A percentile compares a stretch with the other conserved stretches of the same genome.
Conservation (phyloP, 768 basidiomycete genomes). For the Ramaria rubella region DNA sequence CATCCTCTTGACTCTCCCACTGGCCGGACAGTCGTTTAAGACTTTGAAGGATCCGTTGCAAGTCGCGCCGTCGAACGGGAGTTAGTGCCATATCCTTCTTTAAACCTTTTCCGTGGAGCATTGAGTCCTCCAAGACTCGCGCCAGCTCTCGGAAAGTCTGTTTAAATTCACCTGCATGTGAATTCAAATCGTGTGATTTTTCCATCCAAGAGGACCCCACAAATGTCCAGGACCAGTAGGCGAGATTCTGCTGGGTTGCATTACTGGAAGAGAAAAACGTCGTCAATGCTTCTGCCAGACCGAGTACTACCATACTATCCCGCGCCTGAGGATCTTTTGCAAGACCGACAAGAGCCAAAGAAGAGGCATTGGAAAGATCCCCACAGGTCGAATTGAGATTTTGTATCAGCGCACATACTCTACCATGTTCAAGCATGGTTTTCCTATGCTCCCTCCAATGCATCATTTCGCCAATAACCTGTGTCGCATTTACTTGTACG, state of each 20-base stretch:
- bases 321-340: not conserved
- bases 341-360: not conserved
- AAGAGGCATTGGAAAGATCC: slow-evolving; percentile 1
- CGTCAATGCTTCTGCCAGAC: not conserved
- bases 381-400: slow-evolving; percentile 1
- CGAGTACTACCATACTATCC: not conserved
- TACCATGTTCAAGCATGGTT: not conserved
- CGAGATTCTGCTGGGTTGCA: not conserved
- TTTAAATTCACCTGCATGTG: not conserved
- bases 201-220: slow-evolving; percentile 1
- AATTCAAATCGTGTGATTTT: not conserved
- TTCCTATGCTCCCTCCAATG: slow-evolving; percentile 3
- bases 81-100: not conserved
- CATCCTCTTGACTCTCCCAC: not conserved
- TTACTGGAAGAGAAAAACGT: slow-evolving; percentile 3
- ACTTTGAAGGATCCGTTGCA: not conserved
- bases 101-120: not conserved
- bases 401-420: not conserved
- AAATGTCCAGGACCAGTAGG: slow-evolving; percentile 3
- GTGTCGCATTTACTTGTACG: slow-evolving; percentile 1
- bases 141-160: not conserved
- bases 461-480: slow-evolving; percentile 6
- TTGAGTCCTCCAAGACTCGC: not conserved
- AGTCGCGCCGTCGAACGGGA: slow-evolving; percentile 4
- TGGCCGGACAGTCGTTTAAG: not conserved